A percentile compares a stretch with the other conserved stretches of the same genome.
phyloP scores from a whole-genome alignment of 2,329 filamentous ascomycete species.

The Stenocarpella maydis region DNA sequence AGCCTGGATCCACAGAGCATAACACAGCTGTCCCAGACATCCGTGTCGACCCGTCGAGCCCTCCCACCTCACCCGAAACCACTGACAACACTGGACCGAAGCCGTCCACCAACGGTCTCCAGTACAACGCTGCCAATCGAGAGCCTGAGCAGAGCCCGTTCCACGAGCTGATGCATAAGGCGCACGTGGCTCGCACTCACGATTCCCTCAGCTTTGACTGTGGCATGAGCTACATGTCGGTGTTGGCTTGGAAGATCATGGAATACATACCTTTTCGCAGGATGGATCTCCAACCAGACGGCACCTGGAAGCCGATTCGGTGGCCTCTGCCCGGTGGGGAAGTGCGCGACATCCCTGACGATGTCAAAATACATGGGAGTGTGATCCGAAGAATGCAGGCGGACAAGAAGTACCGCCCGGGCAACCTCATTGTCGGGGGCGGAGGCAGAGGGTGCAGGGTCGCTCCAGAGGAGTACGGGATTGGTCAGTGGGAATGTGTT shows the following conservation, averaged over 20 bases:
- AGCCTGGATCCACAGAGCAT: neutral
- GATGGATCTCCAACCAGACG: slow-evolving; percentile 78
- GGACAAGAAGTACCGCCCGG: slow-evolving; percentile 73
- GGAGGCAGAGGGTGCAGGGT: slow-evolving; percentile 73
- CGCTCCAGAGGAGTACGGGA: slow-evolving; percentile 69
- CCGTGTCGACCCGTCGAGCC: slow-evolving; percentile 45
- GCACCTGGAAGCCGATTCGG: slow-evolving; percentile 80
- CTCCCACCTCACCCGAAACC: slow-evolving; percentile 34
- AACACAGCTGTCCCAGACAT: slow-evolving; percentile 43
- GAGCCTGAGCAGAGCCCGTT: slow-evolving; percentile 51
- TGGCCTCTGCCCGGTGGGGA: slow-evolving; percentile 84
- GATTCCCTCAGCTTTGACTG: slow-evolving; percentile 74
- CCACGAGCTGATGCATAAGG: slow-evolving; percentile 64
- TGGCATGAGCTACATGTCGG: slow-evolving; percentile 63
- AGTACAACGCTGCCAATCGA: slow-evolving; percentile 28
- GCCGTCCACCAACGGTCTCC: slow-evolving; percentile 17
- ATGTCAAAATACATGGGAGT: slow-evolving; percentile 76
- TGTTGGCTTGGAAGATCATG: slow-evolving; percentile 78
- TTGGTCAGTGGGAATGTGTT: slow-evolving; percentile 75
- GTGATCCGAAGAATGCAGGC: slow-evolving; percentile 76
- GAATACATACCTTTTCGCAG: slow-evolving; percentile 82
- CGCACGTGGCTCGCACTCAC: slow-evolving; percentile 67
- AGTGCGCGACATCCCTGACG: slow-evolving; percentile 76
- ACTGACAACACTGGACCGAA: neutral
- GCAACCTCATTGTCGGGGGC: slow-evolving; percentile 81